Conservation (phyloP, 78 protist genomes). For the Ministeria vibrans region DNA sequence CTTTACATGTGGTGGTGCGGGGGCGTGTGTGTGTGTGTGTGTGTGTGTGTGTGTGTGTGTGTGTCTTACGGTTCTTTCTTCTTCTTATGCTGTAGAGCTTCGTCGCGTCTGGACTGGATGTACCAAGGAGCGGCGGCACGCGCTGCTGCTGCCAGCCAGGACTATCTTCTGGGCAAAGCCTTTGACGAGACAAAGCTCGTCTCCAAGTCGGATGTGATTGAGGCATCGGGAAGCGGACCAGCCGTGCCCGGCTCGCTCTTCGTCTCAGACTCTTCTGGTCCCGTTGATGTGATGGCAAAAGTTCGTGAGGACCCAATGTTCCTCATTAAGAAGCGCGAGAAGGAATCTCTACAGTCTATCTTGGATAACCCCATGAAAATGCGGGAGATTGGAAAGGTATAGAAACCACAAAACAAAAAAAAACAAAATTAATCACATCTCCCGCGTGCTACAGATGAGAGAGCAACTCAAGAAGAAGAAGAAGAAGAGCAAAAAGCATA, state of each 20-base stretch:
- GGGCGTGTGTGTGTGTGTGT: not conserved
- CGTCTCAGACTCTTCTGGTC: not conserved
- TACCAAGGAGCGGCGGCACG: conserved; percentile 32
- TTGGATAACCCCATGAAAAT: conserved; percentile 30
- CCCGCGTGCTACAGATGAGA: not conserved
- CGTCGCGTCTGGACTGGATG: conserved; percentile 62
- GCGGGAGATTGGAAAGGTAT: conserved; percentile 15
- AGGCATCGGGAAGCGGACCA: not conserved
- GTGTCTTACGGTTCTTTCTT: no score
- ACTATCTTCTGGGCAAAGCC: conserved; percentile 41
- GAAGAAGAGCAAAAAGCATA: not conserved
- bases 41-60: not conserved
- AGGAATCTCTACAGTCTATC: conserved; percentile 20
- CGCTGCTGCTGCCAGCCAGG: conserved; percentile 23
- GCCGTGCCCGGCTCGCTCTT: conserved; percentile 17
- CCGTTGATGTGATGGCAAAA: conserved; percentile 19
- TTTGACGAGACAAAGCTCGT: not conserved
- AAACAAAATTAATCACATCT: conserved; percentile 30
- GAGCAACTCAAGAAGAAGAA: conserved; percentile 11
- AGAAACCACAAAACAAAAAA: conserved; percentile 40
- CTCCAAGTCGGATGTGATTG: not conserved
- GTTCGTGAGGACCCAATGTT: conserved; percentile 47
- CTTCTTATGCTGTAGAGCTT: no score
- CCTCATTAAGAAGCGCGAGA: conserved; percentile 27
- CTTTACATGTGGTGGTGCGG: not conserved